Evolutionary conservation across 208 protist species (phyloP).

Genomic region (Histomonas meleagridis): DNA sequence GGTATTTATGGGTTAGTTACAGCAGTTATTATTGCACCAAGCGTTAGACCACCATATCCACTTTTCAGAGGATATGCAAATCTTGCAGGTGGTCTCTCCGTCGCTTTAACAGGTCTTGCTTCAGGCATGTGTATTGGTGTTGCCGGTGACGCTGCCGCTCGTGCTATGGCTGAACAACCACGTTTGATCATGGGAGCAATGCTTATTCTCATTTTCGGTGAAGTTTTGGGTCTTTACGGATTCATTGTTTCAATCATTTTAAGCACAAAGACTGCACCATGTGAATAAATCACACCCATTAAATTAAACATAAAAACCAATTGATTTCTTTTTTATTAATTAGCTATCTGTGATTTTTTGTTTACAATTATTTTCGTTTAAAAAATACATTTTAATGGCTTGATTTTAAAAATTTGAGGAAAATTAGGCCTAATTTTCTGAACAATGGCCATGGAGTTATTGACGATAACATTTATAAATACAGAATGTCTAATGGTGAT

Average conservation of each 20-base stretch:
- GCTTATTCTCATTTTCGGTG: slow-evolving; percentile 36
- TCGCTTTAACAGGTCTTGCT: not conserved
- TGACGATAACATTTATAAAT: no score
- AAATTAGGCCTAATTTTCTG: no score
- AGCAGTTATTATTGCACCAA: not conserved
- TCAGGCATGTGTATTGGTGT: slow-evolving; percentile 11
- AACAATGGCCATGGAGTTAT: no score
- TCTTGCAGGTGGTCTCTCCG: not conserved
- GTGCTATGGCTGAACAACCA: slow-evolving; percentile 4
- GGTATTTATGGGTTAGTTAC: slow-evolving; percentile 36
- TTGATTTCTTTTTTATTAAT: no score
- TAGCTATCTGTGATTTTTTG: no score
- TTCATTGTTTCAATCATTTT: slow-evolving; percentile 30
- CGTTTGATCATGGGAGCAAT: slow-evolving; percentile 10
- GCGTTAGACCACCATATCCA: not conserved
- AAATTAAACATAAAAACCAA: no score
- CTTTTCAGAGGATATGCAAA: not conserved
- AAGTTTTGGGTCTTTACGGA: slow-evolving; percentile 37
- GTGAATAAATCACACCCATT: no score
- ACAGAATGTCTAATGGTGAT: no score
- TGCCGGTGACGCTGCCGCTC: not conserved
- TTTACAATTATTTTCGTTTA: no score
- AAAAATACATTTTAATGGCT: no score
- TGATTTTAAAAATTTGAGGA: no score
- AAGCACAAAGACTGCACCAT: no score